Conservation (phyloP, 1,139 yeast genomes). For the Taphrina communis region DNA sequence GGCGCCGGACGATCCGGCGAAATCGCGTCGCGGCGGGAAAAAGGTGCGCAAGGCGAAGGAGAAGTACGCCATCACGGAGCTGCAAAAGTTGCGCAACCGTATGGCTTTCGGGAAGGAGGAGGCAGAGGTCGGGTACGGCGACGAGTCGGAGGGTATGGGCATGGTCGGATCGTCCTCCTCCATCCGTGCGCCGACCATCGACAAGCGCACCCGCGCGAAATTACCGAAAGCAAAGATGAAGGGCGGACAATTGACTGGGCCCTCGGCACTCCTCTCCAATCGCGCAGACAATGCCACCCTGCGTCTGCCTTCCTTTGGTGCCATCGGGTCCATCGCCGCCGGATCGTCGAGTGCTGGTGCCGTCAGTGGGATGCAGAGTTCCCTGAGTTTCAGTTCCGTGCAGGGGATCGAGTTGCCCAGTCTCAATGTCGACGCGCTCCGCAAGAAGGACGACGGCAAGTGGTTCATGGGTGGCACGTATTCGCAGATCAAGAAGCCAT, state of each 20-base stretch:
- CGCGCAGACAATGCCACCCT: conserved; percentile 6
- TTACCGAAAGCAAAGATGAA: conserved; percentile 49
- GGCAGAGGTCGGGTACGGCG: conserved; percentile 59
- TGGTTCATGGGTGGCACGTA: conserved; percentile 52
- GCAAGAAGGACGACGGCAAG: conserved; percentile 45
- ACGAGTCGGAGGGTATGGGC: conserved; percentile 80
- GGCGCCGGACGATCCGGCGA: conserved; percentile 74
- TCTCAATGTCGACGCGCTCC: conserved; percentile 39
- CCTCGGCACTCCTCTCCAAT: conserved; percentile 29
- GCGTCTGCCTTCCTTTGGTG: conserved; percentile 20
- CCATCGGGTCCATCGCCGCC: too few relatives aligned
- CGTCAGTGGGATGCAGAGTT: conserved; percentile 50
- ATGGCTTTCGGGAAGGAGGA: conserved; percentile 83
- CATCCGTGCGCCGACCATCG: conserved; percentile 53
- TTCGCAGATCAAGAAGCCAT: conserved; percentile 46
- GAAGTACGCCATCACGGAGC: conserved; percentile 77
- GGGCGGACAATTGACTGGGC: conserved; percentile 39
- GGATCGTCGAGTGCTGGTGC: conserved; percentile 7
- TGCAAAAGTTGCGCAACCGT: conserved; percentile 81
- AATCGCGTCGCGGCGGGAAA: conserved; percentile 87
- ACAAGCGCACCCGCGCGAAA: conserved; percentile 50
- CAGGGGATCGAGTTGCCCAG: conserved; percentile 51
- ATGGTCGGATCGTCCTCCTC: conserved; percentile 60
- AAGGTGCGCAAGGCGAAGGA: conserved; percentile 79
- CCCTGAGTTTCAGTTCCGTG: conserved; percentile 49